Evolutionary conservation across 805 yeast species (phyloP).

Genomic region (Saccharomycopsis oosterbeekiorum): DNA sequence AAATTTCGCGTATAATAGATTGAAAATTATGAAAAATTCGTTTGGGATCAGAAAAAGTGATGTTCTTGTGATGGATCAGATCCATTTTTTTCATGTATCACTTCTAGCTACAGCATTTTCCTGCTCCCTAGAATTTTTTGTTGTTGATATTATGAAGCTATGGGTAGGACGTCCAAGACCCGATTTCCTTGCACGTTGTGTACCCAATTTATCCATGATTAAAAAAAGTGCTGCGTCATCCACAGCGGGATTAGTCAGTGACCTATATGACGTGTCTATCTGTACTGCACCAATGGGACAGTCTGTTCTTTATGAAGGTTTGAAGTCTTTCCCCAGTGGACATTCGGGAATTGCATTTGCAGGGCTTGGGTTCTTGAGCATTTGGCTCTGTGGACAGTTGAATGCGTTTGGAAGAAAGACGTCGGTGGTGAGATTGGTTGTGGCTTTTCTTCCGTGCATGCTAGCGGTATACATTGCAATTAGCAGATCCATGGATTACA

Average conservation of each 20-base stretch:
- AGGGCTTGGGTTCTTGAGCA: conserved; percentile 50
- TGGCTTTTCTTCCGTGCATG: conserved; percentile 46
- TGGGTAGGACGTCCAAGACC: conserved; percentile 90
- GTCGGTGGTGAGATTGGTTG: conserved; percentile 55
- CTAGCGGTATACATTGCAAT: conserved; percentile 72
- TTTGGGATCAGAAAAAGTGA: background rate
- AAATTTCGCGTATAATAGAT: conserved; percentile 16
- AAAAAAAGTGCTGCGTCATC: conserved; percentile 11
- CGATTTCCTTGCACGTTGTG: conserved; percentile 80
- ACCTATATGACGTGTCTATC: conserved; percentile 20
- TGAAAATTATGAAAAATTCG: conserved; percentile 26
- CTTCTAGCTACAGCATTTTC: conserved; percentile 57
- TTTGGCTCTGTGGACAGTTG: conserved; percentile 65
- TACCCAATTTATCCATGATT: conserved; percentile 41
- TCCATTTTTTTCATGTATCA: conserved; percentile 54
- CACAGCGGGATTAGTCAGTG: background rate
- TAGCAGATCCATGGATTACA: conserved; percentile 81
- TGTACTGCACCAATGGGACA: conserved; percentile 30
- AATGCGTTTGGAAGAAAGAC: conserved; percentile 35
- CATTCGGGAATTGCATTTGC: conserved; percentile 67
- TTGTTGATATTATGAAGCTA: conserved; percentile 69
- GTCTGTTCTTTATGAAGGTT: conserved; percentile 44
- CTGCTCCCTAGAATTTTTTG: conserved; percentile 45
- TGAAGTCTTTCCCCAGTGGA: conserved; percentile 76
- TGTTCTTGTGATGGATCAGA: conserved; percentile 34